A percentile compares a stretch with the other conserved stretches of the same genome.
phyloP scores from a whole-genome alignment of 2,329 filamentous ascomycete species.

The Hypomyces rosellus region DNA sequence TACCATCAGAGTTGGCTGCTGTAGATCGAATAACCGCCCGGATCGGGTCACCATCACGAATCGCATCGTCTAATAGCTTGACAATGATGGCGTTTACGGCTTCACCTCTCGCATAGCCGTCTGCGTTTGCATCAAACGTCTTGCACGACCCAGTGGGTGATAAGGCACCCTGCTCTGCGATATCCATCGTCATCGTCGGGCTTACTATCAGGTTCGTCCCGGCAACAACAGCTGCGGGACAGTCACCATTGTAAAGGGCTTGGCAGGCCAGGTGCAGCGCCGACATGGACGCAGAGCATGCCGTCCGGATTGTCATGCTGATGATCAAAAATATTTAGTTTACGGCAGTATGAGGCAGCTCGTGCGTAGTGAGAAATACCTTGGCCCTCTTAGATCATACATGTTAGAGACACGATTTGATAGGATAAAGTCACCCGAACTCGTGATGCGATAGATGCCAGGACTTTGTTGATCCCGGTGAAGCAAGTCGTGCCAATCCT shows the following conservation, averaged over 20 bases:
- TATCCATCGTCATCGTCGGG: conserved; percentile 19
- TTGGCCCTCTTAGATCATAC: conserved; percentile 27
- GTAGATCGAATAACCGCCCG: conserved; percentile 33
- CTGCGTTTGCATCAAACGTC: conserved; percentile 37
- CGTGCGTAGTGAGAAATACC: conserved; percentile 12
- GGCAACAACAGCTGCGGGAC: conserved; percentile 23
- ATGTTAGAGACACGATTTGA: conserved; percentile 29
- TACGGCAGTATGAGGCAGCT: background rate
- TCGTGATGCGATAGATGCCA: conserved; percentile 17
- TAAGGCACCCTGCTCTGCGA: conserved; percentile 31
- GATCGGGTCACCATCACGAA: conserved; percentile 40
- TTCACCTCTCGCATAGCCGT: conserved; percentile 48
- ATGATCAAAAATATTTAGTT: background rate
- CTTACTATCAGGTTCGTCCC: conserved; percentile 25
- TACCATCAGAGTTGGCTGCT: conserved; percentile 37
- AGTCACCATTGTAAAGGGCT: conserved; percentile 20
- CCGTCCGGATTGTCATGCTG: conserved; percentile 30
- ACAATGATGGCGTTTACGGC: conserved; percentile 38
- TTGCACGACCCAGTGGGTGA: conserved; percentile 26
- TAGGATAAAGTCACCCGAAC: conserved; percentile 21
- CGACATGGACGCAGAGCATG: conserved; percentile 31
- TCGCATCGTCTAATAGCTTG: conserved; percentile 40
- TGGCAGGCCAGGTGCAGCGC: conserved; percentile 31
- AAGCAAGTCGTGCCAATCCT: conserved; percentile 20
- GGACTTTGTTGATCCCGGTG: conserved; percentile 16